Evolutionary conservation across 2,329 filamentous ascomycete species (phyloP).

Genomic region (Myriangium duriaei): DNA sequence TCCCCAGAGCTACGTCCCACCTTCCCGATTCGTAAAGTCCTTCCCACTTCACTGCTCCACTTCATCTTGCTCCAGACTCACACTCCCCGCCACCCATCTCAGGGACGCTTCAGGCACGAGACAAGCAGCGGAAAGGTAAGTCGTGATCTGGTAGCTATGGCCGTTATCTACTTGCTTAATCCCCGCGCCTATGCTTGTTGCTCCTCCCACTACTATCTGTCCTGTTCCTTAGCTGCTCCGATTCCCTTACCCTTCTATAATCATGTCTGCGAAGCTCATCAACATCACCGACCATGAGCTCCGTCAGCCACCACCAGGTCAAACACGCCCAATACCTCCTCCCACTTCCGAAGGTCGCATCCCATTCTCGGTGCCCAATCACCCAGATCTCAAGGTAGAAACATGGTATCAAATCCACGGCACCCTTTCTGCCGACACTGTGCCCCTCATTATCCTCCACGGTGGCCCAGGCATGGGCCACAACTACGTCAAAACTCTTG

Average conservation of each 20-base stretch:
- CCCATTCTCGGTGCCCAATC: conserved; percentile 22
- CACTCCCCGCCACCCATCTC: too few relatives aligned
- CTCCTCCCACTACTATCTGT: too few relatives aligned
- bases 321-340: conserved; percentile 15
- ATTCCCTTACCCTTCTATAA: too few relatives aligned
- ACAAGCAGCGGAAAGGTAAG: too few relatives aligned
- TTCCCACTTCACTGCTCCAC: not conserved
- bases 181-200: too few relatives aligned
- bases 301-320: conserved; percentile 14
- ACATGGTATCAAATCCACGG: conserved; percentile 32
- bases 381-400: conserved; percentile 24
- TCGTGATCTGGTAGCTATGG: too few relatives aligned
- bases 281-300: conserved; percentile 3
- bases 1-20: too few relatives aligned
- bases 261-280: too few relatives aligned
- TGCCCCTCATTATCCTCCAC: conserved; percentile 29
- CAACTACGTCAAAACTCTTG: conserved; percentile 26
- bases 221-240: too few relatives aligned
- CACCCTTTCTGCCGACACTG: conserved; percentile 18
- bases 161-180: too few relatives aligned
- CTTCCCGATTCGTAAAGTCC: conserved; percentile 6
- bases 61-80: too few relatives aligned
- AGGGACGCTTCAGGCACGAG: too few relatives aligned
- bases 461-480: conserved; percentile 36
- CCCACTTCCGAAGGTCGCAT: conserved; percentile 18